Percentiles rank a stretch among this genome's conserved stretches.
phyloP scores from a whole-genome alignment of 345 rosid genomes.

The Aethionema arabicum region DNA sequence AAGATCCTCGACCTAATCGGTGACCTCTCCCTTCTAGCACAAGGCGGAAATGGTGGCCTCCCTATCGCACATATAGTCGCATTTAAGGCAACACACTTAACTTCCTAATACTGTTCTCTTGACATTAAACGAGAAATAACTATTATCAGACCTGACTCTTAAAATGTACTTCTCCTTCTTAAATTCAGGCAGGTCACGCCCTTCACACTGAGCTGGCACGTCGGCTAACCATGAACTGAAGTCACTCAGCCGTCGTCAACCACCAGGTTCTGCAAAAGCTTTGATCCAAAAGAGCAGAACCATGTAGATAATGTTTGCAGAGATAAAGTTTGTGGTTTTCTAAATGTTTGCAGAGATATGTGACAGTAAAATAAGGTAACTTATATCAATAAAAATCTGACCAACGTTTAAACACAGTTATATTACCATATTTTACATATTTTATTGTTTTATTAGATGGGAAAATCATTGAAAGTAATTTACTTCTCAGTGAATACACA shows the following conservation, averaged over 20 bases:
- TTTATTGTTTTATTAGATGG: too few relatives aligned
- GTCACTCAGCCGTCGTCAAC: slow-evolving; percentile 4
- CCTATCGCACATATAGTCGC: slow-evolving; percentile 75
- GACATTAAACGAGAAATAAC: not conserved
- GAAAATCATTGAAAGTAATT: too few relatives aligned
- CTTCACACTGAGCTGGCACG: slow-evolving; percentile 30
- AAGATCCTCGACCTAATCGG: slow-evolving; percentile 87
- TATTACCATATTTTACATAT: too few relatives aligned
- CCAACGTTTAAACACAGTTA: too few relatives aligned
- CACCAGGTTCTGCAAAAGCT: not conserved
- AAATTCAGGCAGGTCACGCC: slow-evolving; percentile 35
- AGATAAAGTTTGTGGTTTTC: too few relatives aligned
- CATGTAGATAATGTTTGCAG: too few relatives aligned
- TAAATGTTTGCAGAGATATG: too few relatives aligned
- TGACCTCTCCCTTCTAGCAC: slow-evolving; percentile 74
- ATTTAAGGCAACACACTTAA: slow-evolving; percentile 50
- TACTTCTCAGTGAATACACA: too few relatives aligned
- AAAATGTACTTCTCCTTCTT: not conserved
- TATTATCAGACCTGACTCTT: not conserved
- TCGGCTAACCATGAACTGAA: slow-evolving; percentile 27
- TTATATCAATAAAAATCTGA: too few relatives aligned
- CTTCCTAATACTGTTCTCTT: not conserved
- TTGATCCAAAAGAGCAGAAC: slow-evolving; percentile 1
- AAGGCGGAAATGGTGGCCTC: slow-evolving; percentile 74
- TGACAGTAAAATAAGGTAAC: too few relatives aligned